phyloP scores from a whole-genome alignment of 495 filamentous ascomycete genomes.

The Parachaetomium inaequale region DNA sequence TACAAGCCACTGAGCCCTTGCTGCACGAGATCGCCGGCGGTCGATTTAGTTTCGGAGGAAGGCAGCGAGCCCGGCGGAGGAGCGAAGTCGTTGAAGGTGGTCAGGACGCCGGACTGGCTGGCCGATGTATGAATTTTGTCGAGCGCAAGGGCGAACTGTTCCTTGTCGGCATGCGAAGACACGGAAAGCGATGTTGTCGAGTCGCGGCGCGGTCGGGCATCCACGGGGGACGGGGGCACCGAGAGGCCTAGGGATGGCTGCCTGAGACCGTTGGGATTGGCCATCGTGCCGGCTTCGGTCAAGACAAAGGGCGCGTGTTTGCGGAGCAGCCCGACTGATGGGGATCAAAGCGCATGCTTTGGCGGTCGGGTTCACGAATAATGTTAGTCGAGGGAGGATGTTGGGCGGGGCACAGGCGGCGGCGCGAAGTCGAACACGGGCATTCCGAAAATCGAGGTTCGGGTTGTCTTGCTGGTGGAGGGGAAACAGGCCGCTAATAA shows the following conservation, averaged over 20 bases:
- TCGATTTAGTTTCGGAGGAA: slow-evolving; percentile 60
- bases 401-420: slow-evolving; percentile 1
- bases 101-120: slow-evolving; percentile 72
- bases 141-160: slow-evolving; percentile 66
- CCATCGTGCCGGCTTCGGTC: slow-evolving; percentile 18
- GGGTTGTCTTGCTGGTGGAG: background rate
- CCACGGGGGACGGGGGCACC: slow-evolving; percentile 22
- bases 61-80: slow-evolving; percentile 54
- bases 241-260: slow-evolving; percentile 19
- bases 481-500: background rate
- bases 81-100: slow-evolving; percentile 84
- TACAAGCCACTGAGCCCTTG: slow-evolving; percentile 84
- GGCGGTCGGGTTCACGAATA: background rate
- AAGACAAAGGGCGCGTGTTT: background rate
- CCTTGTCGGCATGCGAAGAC: slow-evolving; percentile 57
- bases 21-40: slow-evolving; percentile 68
- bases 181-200: slow-evolving; percentile 63
- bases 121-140: slow-evolving; percentile 82
- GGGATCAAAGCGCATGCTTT: slow-evolving; percentile 19
- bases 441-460: background rate
- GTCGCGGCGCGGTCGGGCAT: slow-evolving; percentile 49
- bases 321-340: background rate
- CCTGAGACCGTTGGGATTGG: slow-evolving; percentile 22
- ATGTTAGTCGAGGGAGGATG: background rate
- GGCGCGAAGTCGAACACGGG: background rate